Conservation (phyloP, 164 flowering plant species). For the Cinnamomum chago region DNA sequence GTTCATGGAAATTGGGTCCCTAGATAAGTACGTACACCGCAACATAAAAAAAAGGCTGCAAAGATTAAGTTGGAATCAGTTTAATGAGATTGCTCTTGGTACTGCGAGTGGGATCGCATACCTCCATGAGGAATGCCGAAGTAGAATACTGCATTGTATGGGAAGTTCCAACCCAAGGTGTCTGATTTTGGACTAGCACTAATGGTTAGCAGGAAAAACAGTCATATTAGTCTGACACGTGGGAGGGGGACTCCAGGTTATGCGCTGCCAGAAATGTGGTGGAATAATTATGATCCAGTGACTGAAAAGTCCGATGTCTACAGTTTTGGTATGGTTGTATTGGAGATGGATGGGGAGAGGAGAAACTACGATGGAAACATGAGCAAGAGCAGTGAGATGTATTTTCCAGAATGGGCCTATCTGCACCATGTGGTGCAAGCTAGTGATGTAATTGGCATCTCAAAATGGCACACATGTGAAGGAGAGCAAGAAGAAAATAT, state of each 20-base stretch:
- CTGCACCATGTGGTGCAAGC: background rate
- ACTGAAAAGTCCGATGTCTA: constrained; percentile 9
- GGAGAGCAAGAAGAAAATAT: background rate
- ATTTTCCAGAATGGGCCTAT: constrained; percentile 4
- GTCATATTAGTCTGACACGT: background rate
- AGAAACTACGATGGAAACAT: background rate
- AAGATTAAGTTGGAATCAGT: constrained; percentile 4
- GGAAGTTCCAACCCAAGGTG: background rate
- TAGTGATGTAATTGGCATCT: background rate
- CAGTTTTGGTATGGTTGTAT: background rate
- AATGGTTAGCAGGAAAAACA: background rate
- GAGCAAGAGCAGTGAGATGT: constrained; percentile 3
- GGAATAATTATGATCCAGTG: background rate
- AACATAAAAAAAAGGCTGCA: background rate
- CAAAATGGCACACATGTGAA: background rate
- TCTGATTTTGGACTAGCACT: constrained; percentile 13
- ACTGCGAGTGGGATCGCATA: constrained; percentile 10
- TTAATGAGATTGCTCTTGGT: constrained; percentile 10
- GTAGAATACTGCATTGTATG: constrained; percentile 7
- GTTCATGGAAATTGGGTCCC: background rate
- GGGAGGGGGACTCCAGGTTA: constrained; percentile 6
- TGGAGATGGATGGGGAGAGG: constrained; percentile 1
- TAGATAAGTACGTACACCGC: constrained; percentile 3
- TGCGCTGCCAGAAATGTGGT: constrained; percentile 6
- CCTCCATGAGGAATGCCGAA: constrained; percentile 5